Conservation (phyloP, 352 stramenopile genomes). For the Phytophthora ramorum region DNA sequence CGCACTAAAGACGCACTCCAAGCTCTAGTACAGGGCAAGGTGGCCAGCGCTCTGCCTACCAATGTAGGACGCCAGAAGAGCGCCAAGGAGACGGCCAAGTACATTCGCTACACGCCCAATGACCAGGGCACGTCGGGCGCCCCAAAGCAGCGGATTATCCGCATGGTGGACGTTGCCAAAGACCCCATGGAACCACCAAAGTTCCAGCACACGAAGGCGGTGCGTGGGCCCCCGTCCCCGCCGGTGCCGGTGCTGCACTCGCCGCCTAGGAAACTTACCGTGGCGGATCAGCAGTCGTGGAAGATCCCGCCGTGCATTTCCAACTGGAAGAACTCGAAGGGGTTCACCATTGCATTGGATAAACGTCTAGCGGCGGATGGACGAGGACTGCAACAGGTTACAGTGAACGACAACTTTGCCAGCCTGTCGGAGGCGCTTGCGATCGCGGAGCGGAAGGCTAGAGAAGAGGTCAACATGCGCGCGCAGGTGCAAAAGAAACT, state of each 20-base stretch:
- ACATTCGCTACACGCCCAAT: slow-evolving; percentile 88
- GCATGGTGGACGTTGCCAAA: slow-evolving; percentile 98
- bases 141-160: slow-evolving; percentile 96
- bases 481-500: slow-evolving; percentile 90
- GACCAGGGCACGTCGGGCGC: slow-evolving; percentile 69
- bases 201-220: slow-evolving; percentile 98
- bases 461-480: slow-evolving; percentile 97
- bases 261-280: slow-evolving; percentile 92
- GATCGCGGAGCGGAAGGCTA: slow-evolving; percentile 97
- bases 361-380: slow-evolving; percentile 99
- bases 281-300: slow-evolving; percentile 96
- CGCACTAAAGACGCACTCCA: slow-evolving; percentile 90
- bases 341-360: slow-evolving; percentile 99
- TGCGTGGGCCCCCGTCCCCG: slow-evolving; percentile 88
- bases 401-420: slow-evolving; percentile 99
- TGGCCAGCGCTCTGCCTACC: slow-evolving; percentile 81
- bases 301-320: slow-evolving; percentile 99
- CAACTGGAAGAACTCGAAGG: slow-evolving; percentile 99
- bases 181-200: slow-evolving; percentile 99
- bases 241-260: slow-evolving; percentile 94
- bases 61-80: slow-evolving; percentile 92
- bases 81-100: slow-evolving; percentile 82
- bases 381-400: slow-evolving; percentile 94
- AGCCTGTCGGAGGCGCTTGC: slow-evolving; percentile 97
- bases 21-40: slow-evolving; percentile 91